Evolutionary conservation across 2,329 filamentous ascomycete genomes (phyloP).

Genomic region (Parastagonospora avenae): DNA sequence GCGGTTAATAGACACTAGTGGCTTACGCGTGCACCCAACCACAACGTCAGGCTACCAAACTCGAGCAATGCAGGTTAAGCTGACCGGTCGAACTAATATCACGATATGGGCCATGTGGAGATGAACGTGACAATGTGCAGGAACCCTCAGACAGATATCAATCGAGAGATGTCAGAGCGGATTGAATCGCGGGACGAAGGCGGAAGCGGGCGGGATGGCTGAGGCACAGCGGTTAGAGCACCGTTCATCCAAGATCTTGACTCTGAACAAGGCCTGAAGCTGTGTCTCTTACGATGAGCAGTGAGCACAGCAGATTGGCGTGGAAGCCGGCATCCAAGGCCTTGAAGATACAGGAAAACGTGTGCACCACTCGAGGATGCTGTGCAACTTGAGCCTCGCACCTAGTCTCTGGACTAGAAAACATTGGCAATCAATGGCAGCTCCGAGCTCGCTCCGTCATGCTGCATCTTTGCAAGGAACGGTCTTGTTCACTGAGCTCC

Average conservation of each 20-base stretch:
- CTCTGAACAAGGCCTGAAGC: not conserved
- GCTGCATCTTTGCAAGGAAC: not conserved
- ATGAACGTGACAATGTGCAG: constrained; percentile 36
- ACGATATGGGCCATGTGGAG: constrained; percentile 21
- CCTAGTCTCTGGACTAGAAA: too few species aligned
- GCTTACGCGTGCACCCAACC: constrained; percentile 34
- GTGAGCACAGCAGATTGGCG: not conserved
- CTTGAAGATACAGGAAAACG: not conserved
- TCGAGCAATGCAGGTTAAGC: constrained; percentile 7
- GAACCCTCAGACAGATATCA: constrained; percentile 10
- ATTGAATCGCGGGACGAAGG: constrained; percentile 14
- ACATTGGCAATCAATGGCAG: too few species aligned
- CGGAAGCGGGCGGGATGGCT: constrained; percentile 15
- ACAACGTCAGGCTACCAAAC: constrained; percentile 19
- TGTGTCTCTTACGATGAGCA: not conserved
- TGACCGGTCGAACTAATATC: constrained; percentile 13
- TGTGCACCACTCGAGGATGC: not conserved
- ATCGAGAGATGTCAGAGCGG: constrained; percentile 19
- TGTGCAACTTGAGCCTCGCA: too few species aligned
- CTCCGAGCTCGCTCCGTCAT: not conserved
- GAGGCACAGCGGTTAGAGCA: constrained; percentile 35
- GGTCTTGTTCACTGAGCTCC: too few species aligned
- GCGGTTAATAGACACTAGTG: constrained; percentile 40
- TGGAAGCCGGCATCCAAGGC: constrained; percentile 1
- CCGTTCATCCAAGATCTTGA: constrained; percentile 2